phyloP scores from a whole-genome alignment of 2,329 filamentous ascomycete genomes.

The Simplicillium sp. region DNA sequence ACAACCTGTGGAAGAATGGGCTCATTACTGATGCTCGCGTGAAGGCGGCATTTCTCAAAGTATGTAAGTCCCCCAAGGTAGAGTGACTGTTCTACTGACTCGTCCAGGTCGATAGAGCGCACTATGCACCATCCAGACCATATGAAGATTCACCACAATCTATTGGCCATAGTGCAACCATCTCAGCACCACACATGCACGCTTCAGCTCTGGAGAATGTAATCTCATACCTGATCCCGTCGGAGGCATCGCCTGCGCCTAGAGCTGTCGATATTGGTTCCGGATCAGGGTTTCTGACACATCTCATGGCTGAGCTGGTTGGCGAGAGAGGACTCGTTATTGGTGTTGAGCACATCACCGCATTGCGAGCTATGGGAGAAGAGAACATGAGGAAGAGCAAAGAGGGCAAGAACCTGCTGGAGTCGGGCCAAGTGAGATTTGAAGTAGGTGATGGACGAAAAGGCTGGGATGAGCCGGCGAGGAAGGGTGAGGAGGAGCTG shows the following conservation, averaged over 20 bases:
- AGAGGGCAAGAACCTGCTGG: constrained; percentile 50
- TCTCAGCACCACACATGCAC: constrained; percentile 54
- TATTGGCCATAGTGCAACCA: constrained; percentile 47
- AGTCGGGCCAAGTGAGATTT: constrained; percentile 58
- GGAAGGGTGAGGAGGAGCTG: constrained; percentile 35
- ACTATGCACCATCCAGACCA: constrained; percentile 64
- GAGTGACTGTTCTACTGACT: not conserved
- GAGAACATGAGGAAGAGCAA: constrained; percentile 56
- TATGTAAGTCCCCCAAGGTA: constrained; percentile 32
- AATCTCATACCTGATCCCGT: constrained; percentile 31
- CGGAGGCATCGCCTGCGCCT: constrained; percentile 21
- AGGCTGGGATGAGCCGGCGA: constrained; percentile 42
- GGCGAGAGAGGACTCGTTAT: constrained; percentile 46
- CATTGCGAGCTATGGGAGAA: constrained; percentile 52
- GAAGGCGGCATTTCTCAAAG: constrained; percentile 69
- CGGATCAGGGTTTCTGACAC: constrained; percentile 77
- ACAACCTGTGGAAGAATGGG: constrained; percentile 63
- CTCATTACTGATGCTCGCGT: constrained; percentile 67
- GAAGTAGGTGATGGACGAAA: constrained; percentile 65
- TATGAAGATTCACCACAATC: constrained; percentile 54
- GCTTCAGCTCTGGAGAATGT: constrained; percentile 42
- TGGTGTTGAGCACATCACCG: constrained; percentile 65
- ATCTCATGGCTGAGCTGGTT: constrained; percentile 74
- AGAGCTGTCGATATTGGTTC: constrained; percentile 66
- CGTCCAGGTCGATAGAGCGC: constrained; percentile 69